phyloP scores from a whole-genome alignment of 257 asterid species.

The Lithospermum erythrorhizon region DNA sequence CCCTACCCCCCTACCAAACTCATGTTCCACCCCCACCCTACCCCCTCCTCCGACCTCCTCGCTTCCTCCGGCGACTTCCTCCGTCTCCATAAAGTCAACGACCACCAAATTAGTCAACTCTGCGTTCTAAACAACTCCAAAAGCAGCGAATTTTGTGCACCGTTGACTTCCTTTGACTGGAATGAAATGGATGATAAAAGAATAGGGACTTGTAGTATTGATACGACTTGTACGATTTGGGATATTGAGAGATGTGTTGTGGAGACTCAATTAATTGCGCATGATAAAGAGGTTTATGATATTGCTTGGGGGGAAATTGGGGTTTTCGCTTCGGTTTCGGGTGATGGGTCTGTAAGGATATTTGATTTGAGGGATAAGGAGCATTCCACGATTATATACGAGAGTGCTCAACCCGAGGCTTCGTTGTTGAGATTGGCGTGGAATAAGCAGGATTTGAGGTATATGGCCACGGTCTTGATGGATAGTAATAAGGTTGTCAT shows the following conservation, averaged over 20 bases:
- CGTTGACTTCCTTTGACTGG: conserved; percentile 89
- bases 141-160: conserved; percentile 72
- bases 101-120: conserved; percentile 34
- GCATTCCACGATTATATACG: conserved; percentile 83
- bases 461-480: conserved; percentile 86
- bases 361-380: conserved; percentile 89
- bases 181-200: conserved; percentile 70
- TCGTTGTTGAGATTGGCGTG: conserved; percentile 82
- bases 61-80: conserved; percentile 92
- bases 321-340: conserved; percentile 76
- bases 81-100: conserved; percentile 67
- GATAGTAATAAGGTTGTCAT: conserved; percentile 73
- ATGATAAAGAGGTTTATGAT: conserved; percentile 86
- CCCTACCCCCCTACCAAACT: conserved; percentile 88
- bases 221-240: conserved; percentile 90
- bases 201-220: conserved; percentile 78
- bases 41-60: conserved; percentile 38
- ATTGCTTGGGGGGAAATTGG: conserved; percentile 97
- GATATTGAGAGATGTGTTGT: conserved; percentile 68
- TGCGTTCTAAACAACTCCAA: conserved; percentile 51
- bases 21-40: conserved; percentile 77
- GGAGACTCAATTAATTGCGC: conserved; percentile 78
- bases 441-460: conserved; percentile 95
- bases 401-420: conserved; percentile 68
- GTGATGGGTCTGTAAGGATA: conserved; percentile 78